Percentiles rank a stretch among this genome's conserved stretches.
phyloP scores from a whole-genome alignment of 768 basidiomycete species.

The Amanita rubescens region DNA sequence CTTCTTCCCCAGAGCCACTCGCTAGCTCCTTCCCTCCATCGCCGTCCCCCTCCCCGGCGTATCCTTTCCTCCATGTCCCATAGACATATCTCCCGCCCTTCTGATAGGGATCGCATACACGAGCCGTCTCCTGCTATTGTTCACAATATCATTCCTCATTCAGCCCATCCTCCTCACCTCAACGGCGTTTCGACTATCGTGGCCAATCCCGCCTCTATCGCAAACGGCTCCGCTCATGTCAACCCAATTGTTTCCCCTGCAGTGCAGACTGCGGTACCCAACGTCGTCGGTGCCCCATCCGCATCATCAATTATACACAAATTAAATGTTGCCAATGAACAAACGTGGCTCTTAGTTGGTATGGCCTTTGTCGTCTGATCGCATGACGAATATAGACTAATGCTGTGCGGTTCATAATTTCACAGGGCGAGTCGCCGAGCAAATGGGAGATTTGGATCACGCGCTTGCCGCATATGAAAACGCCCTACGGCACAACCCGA shows the following conservation, averaged over 20 bases:
- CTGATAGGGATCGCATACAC: conserved; percentile 58
- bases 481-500: conserved; percentile 91
- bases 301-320: conserved; percentile 55
- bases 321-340: conserved; percentile 81
- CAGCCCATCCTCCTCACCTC: conserved; percentile 39
- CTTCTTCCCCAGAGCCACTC: conserved; percentile 23
- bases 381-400: conserved; percentile 10
- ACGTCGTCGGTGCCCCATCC: conserved; percentile 23
- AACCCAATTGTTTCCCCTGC: conserved; percentile 42
- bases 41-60: conserved; percentile 20
- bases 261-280: conserved; percentile 26
- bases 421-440: conserved; percentile 89
- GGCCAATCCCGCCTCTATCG: conserved; percentile 33
- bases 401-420: conserved; percentile 16
- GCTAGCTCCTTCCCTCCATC: conserved; percentile 17
- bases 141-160: conserved; percentile 27
- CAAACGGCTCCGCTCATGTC: conserved; percentile 36
- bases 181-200: conserved; percentile 44
- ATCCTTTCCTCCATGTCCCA: conserved; percentile 43
- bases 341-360: conserved; percentile 95
- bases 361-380: conserved; percentile 16
- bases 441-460: conserved; percentile 90
- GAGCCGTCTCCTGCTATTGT: conserved; percentile 36
- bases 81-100: conserved; percentile 52
- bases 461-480: conserved; percentile 92